Evolutionary conservation across 768 basidiomycete genomes (phyloP).

Genomic region (Serpula lacrymans): DNA sequence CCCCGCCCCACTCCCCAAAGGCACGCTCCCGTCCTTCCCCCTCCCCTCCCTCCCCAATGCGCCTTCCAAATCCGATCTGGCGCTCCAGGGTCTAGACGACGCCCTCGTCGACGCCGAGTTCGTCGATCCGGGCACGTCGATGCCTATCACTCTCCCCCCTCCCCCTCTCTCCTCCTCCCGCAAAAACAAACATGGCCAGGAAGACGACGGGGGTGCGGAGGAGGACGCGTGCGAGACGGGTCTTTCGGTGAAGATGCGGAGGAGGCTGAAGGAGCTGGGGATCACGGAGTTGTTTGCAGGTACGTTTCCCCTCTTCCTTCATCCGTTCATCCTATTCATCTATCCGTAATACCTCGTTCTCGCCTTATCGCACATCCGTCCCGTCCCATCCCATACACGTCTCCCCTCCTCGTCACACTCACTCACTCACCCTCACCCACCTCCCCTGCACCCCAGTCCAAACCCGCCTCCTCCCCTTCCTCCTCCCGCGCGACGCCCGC

Average conservation of each 20-base stretch:
- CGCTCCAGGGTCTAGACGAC: conserved; percentile 74
- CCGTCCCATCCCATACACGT: no score
- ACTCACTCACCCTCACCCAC: conserved; percentile 11
- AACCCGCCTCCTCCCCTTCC: conserved; percentile 79
- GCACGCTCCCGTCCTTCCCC: conserved; percentile 65
- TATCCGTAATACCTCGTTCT: conserved; percentile 1
- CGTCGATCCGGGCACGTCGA: conserved; percentile 50
- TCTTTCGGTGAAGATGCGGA: conserved; percentile 57
- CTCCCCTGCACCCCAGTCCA: conserved; percentile 67
- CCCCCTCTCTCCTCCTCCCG: no score
- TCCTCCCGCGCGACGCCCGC: conserved; percentile 47
- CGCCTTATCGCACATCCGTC: neutral
- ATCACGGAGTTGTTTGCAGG: conserved; percentile 89
- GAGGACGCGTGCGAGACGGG: conserved; percentile 44
- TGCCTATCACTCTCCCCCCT: conserved; percentile 43
- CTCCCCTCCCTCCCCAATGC: conserved; percentile 61
- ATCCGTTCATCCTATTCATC: neutral
- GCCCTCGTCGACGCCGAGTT: conserved; percentile 68
- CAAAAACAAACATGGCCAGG: no score
- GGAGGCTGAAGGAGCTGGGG: conserved; percentile 68
- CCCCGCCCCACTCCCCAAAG: conserved; percentile 25
- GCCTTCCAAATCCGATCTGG: conserved; percentile 68
- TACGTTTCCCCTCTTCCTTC: conserved; percentile 29
- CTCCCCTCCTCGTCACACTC: neutral
- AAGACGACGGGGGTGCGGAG: conserved; percentile 29